Base-by-base conservation (phyloP, 2,329 filamentous ascomycete species). In the Penicillium sp. region DNA sequence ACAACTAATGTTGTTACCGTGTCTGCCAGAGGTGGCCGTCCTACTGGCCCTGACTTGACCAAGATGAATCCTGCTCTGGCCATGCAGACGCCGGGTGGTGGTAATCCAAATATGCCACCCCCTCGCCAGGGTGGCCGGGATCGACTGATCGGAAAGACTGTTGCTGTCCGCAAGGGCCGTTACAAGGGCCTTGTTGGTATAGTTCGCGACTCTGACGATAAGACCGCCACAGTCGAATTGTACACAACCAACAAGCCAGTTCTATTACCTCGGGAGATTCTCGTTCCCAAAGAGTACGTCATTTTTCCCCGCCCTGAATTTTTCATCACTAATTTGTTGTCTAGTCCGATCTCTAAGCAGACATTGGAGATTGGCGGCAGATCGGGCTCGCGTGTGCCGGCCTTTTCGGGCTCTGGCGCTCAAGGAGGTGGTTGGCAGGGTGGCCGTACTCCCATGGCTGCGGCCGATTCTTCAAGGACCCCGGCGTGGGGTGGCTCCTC, bases 151-250 rank as follows among this genome's bases (percentile, higher is more conserved):
- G 93, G 93, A 46, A 94, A 97, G 80, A 97, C 93, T 0, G 93
- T 98, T 48, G 92, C 89, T 55, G 90, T 98, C 71, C 87, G 89
- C 59, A 92, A 89, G 73, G 95, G 95, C 30, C 88, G 90, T 25
- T 93, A 94, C 82, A 99, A 99, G 79, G 94, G 94, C 59, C 83
- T 97, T 46, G 82, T 98, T 45, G 95, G 95, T 69, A 96, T 97
- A 67, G 93, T 99, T 69, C 97, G 97, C 75, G 94, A 98, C 73
- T 90, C 94, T 0, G 96, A 92, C 6, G 93, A 96, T 69, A 86
- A 86, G 3, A 87, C 90, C 71, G 94, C 92, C 33, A 90, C 93
- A 65, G 90, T 99, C 45, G 95, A 99, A 78, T 81, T 99, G 42
- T 94, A 98, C 74, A 93, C 93, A 6, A 97, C 96, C 81, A 92